A percentile compares a stretch with the other conserved stretches of the same genome.
Evolutionary conservation across 2,329 filamentous ascomycete species (phyloP).

Genomic region (Ascochyta koolunga): DNA sequence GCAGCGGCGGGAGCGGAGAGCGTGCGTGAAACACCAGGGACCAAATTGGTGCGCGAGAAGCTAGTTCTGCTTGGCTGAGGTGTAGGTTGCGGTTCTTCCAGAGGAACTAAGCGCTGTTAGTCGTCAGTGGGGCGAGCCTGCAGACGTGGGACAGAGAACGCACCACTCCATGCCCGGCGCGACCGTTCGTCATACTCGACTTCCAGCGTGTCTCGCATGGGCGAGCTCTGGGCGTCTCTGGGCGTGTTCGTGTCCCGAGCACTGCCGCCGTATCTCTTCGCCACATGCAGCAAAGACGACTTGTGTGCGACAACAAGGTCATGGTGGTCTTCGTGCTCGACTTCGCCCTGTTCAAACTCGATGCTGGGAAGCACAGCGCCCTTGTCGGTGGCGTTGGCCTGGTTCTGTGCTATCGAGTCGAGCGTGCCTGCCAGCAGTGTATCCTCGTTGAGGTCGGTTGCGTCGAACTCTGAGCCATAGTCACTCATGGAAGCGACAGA

Average conservation of each 20-base stretch:
- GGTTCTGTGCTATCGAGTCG: constrained; percentile 10
- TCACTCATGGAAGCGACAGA: constrained; percentile 54
- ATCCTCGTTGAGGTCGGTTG: constrained; percentile 10
- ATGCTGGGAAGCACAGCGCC: constrained; percentile 24
- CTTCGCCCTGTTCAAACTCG: constrained; percentile 30
- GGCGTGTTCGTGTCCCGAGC: background rate
- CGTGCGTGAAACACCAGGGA: background rate
- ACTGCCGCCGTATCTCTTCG: constrained; percentile 13
- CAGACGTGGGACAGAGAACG: constrained; percentile 6
- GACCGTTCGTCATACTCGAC: constrained; percentile 51
- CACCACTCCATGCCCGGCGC: constrained; percentile 44
- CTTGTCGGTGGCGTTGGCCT: constrained; percentile 9
- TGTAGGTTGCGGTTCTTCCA: constrained; percentile 24
- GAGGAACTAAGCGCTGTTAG: constrained; percentile 49
- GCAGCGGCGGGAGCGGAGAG: constrained; percentile 3
- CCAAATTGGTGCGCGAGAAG: constrained; percentile 1
- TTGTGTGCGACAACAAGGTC: constrained; percentile 55
- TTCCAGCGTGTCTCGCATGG: constrained; percentile 44
- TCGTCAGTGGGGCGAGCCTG: constrained; percentile 39
- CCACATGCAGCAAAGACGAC: constrained; percentile 27
- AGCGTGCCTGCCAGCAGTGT: constrained; percentile 20
- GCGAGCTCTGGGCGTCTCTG: constrained; percentile 24
- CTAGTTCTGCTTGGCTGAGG: background rate
- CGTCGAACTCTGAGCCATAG: constrained; percentile 69
- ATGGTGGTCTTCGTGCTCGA: constrained; percentile 28